Percentiles rank a stretch among this genome's conserved stretches.
phyloP scores from a whole-genome alignment of 2,329 filamentous ascomycete genomes.

The Exophiala sideris region DNA sequence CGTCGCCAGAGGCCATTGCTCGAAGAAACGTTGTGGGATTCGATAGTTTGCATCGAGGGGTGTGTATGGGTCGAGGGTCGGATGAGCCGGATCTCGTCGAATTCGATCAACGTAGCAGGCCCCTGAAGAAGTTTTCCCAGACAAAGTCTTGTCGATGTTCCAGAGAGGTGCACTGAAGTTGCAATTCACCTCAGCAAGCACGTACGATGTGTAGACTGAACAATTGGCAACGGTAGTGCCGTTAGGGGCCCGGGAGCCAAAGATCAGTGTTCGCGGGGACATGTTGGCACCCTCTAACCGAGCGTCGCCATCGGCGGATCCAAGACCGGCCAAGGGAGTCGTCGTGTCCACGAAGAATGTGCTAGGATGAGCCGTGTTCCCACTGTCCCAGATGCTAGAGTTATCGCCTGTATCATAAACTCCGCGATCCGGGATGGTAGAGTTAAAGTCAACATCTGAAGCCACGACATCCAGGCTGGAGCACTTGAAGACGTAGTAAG shows the following conservation, averaged over 20 bases:
- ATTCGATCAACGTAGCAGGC: conserved; percentile 1
- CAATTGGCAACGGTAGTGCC: not conserved
- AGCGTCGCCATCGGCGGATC: not conserved
- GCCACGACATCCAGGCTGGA: not conserved
- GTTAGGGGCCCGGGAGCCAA: conserved; percentile 2
- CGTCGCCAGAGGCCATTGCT: conserved; percentile 1
- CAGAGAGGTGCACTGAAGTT: conserved; percentile 5
- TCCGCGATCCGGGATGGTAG: not conserved
- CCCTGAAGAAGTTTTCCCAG: not conserved
- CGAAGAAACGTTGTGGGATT: conserved; percentile 2
- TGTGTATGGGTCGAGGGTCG: not conserved
- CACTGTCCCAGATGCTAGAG: conserved; percentile 2
- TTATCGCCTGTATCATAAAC: not conserved
- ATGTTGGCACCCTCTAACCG: not conserved
- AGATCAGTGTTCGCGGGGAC: not conserved
- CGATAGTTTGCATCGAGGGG: conserved; percentile 1
- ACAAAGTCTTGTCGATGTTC: conserved; percentile 4
- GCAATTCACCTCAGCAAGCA: conserved; percentile 2
- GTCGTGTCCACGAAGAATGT: conserved; percentile 4
- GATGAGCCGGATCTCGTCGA: not conserved
- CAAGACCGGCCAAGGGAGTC: conserved; percentile 1
- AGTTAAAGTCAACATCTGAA: not conserved
- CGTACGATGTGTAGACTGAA: not conserved
- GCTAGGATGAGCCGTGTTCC: not conserved
- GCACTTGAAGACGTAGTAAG: conserved; percentile 2